Percentiles rank a stretch among this genome's conserved stretches.
These are phyloP conservation scores for Acanthamoeba triangularis DNA, from an alignment of 208 protist genomes.

Conservation along the genomic window DNA sequence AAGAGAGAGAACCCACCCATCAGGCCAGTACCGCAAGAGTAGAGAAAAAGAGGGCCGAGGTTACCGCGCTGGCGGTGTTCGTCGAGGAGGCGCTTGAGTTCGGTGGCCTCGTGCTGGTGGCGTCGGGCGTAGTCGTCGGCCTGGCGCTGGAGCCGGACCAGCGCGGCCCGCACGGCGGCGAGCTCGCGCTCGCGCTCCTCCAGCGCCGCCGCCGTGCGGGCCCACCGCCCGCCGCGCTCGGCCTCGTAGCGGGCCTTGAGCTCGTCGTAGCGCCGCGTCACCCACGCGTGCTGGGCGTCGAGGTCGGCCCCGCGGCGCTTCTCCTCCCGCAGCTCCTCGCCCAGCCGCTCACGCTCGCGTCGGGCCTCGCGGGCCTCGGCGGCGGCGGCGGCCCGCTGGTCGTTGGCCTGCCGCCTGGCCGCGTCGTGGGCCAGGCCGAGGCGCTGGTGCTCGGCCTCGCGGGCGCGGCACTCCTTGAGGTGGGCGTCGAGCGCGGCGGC, in stretches of 20 bases:
- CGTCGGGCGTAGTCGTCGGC: neutral
- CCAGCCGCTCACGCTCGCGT: neutral
- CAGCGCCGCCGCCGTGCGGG: neutral
- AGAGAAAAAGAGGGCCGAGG: too few species aligned
- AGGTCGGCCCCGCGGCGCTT: neutral
- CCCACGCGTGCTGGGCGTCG: neutral
- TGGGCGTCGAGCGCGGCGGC: constrained; percentile 3
- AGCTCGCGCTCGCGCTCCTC: neutral
- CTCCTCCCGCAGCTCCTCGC: constrained; percentile 18
- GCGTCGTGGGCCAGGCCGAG: neutral
- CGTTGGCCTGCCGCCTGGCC: neutral
- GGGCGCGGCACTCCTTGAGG: neutral
- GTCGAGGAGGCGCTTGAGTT: neutral
- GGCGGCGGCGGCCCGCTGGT: neutral
- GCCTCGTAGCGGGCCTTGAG: neutral
- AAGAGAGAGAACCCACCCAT: too few species aligned
- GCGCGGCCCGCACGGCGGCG: neutral
- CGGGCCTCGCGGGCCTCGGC: neutral
- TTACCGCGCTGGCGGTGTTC: constrained; percentile 5
- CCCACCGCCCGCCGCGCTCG: neutral
- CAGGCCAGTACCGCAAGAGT: too few species aligned
- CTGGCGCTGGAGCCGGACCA: neutral
- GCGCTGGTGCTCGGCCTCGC: neutral
- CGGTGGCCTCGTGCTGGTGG: constrained; percentile 9
- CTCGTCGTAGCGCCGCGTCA: neutral